A percentile compares a stretch with the other conserved stretches of the same genome.
These are phyloP conservation scores for Paradendryphiella salina DNA, from an alignment of 2,329 filamentous ascomycete genomes.

Conservation along the genomic window DNA sequence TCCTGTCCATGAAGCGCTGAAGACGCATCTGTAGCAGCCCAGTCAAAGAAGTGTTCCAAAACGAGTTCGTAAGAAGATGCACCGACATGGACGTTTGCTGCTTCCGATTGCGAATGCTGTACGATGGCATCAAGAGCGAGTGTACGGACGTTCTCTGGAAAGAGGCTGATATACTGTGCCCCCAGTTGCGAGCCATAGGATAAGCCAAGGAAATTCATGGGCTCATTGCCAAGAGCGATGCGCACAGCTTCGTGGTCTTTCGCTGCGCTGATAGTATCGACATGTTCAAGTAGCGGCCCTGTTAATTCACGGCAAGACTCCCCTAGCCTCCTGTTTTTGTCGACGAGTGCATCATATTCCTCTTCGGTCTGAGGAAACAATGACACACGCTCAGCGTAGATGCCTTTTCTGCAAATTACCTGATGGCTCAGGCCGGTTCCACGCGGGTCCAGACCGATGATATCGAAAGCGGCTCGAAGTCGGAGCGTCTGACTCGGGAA, in stretches of 20 bases:
- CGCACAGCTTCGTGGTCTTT: constrained; percentile 46
- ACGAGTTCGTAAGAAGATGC: constrained; percentile 44
- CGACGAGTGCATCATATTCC: constrained; percentile 45
- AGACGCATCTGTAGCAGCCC: constrained; percentile 38
- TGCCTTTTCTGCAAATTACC: constrained; percentile 45
- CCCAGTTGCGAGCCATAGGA: constrained; percentile 55
- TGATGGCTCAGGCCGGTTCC: constrained; percentile 50
- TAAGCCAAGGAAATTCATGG: constrained; percentile 49
- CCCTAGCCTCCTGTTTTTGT: constrained; percentile 48
- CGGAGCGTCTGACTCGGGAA: constrained; percentile 3
- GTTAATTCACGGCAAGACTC: constrained; percentile 48
- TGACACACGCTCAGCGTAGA: constrained; percentile 46
- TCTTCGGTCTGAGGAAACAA: constrained; percentile 46
- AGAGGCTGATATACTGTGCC: constrained; percentile 51
- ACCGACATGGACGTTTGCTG: constrained; percentile 45
- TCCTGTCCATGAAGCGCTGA: constrained; percentile 41
- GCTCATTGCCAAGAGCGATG: constrained; percentile 40
- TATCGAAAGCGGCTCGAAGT: constrained; percentile 45
- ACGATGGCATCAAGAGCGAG: constrained; percentile 53
- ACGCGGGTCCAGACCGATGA: constrained; percentile 52
- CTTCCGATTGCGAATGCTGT: constrained; percentile 48
- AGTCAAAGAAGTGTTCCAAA: constrained; percentile 47
- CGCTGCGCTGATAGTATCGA: constrained; percentile 47
- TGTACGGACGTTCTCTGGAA: constrained; percentile 49
- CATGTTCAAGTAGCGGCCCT: constrained; percentile 48